Percentiles rank a stretch among this genome's conserved stretches.
These are phyloP conservation scores for Mediolabrus comicus DNA, from an alignment of 108 stramenopile species.

Conservation along the genomic window DNA sequence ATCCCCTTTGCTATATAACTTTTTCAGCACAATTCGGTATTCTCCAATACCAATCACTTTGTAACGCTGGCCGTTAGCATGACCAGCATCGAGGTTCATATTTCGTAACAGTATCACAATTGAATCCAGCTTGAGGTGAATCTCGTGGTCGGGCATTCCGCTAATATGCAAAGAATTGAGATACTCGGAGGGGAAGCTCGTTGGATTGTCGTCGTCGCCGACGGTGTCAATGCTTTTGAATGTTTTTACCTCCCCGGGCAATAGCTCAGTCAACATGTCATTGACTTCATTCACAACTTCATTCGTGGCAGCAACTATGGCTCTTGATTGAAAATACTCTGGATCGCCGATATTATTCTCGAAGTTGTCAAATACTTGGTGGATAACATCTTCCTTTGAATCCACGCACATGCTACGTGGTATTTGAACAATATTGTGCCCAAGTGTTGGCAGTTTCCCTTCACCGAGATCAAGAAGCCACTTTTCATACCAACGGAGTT, in stretches of 20 bases:
- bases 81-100: too few relatives aligned
- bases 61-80: background rate
- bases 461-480: conserved; percentile 15
- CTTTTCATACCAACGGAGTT: background rate
- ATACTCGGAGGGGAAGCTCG: background rate
- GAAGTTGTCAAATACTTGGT: too few relatives aligned
- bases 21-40: background rate
- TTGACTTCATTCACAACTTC: background rate
- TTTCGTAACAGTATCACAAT: background rate
- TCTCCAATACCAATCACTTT: background rate
- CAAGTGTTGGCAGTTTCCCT: background rate
- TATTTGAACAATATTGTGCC: conserved; percentile 7
- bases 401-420: too few relatives aligned
- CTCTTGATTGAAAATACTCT: too few relatives aligned
- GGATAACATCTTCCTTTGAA: too few relatives aligned
- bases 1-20: too few relatives aligned
- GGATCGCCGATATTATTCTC: too few relatives aligned
- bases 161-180: background rate
- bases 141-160: background rate
- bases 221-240: background rate
- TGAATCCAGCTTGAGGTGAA: background rate
- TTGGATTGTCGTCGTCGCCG: too few relatives aligned
- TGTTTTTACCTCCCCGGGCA: background rate
- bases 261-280: background rate
- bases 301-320: background rate